These are phyloP conservation scores for Aspergillus fischeri DNA, from an alignment of 2,329 filamentous ascomycete genomes.

Conservation along the genomic window DNA sequence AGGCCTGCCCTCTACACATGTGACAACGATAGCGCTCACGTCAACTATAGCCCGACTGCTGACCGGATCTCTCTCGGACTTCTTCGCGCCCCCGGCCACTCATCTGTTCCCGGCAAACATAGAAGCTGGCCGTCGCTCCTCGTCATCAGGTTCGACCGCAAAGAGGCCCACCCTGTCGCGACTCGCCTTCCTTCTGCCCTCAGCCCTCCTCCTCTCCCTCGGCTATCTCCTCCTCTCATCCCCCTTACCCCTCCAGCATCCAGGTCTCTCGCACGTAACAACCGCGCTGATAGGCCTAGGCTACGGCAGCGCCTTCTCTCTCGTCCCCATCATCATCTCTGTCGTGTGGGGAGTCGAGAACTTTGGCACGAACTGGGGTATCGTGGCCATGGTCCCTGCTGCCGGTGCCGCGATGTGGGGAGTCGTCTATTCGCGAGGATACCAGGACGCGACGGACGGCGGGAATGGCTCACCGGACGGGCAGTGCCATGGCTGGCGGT, in stretches of 20 bases:
- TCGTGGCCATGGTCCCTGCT: slow-evolving; percentile 87
- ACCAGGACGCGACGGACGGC: slow-evolving; percentile 42
- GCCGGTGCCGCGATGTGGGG: slow-evolving; percentile 87
- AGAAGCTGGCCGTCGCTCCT: slow-evolving; percentile 39
- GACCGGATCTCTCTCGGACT: slow-evolving; percentile 82
- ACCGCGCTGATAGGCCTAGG: slow-evolving; percentile 82
- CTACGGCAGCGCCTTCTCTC: slow-evolving; percentile 85
- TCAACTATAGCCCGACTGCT: slow-evolving; percentile 88
- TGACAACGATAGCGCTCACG: slow-evolving; percentile 85
- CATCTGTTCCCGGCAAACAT: slow-evolving; percentile 53
- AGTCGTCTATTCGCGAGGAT: slow-evolving; percentile 66
- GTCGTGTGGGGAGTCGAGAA: slow-evolving; percentile 99
- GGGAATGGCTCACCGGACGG: slow-evolving; percentile 37
- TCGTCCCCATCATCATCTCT: slow-evolving; percentile 88
- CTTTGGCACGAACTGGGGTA: slow-evolving; percentile 97
- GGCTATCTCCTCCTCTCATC: slow-evolving; percentile 76
- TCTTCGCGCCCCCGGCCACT: slow-evolving; percentile 68
- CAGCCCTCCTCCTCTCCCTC: slow-evolving; percentile 67
- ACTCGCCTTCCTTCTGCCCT: slow-evolving; percentile 71
- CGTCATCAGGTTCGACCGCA: slow-evolving; percentile 15
- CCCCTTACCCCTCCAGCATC: slow-evolving; percentile 73
- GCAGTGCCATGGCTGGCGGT: slow-evolving; percentile 76
- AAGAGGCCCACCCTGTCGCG: slow-evolving; percentile 64
- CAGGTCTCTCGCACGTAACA: slow-evolving; percentile 77
- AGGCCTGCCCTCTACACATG: slow-evolving; percentile 72